phyloP scores from a whole-genome alignment of 257 asterid genomes.

The Solanum virginianum region DNA sequence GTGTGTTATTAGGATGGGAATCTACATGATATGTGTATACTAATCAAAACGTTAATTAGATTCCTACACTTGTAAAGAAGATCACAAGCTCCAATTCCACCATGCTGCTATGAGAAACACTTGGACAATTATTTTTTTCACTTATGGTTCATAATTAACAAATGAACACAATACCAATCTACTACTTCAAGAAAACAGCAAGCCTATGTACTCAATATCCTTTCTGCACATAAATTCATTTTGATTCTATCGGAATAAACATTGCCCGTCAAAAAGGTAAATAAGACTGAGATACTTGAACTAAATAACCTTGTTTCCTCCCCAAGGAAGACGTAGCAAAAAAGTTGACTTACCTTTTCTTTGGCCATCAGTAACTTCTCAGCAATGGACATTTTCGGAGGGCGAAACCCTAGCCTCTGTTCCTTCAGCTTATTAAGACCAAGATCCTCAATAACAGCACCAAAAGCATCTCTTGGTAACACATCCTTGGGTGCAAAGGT shows the following conservation, averaged over 20 bases:
- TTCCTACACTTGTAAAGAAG: neutral
- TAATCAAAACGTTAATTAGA: neutral
- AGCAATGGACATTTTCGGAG: slow-evolving; percentile 70
- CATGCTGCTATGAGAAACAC: neutral
- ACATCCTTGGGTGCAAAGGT: slow-evolving; percentile 85
- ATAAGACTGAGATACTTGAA: neutral
- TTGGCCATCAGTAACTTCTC: slow-evolving; percentile 68
- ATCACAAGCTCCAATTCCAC: neutral
- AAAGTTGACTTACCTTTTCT: slow-evolving; percentile 49
- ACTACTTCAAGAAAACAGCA: neutral
- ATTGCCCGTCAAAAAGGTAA: neutral
- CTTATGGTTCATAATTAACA: neutral
- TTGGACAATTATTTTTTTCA: neutral
- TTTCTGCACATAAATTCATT: neutral
- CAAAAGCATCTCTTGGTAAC: slow-evolving; percentile 81
- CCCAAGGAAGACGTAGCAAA: neutral
- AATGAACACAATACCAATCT: neutral
- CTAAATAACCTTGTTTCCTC: neutral
- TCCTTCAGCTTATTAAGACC: slow-evolving; percentile 70
- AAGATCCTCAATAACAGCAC: slow-evolving; percentile 75
- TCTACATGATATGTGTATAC: neutral
- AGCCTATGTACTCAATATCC: neutral
- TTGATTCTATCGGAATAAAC: neutral
- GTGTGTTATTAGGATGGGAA: neutral
- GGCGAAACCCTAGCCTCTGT: slow-evolving; percentile 65